Percentiles rank a stretch among this genome's conserved stretches.
These are phyloP conservation scores for Hibiscus syriacus DNA, from an alignment of 345 rosid species.

Conservation along the genomic window DNA sequence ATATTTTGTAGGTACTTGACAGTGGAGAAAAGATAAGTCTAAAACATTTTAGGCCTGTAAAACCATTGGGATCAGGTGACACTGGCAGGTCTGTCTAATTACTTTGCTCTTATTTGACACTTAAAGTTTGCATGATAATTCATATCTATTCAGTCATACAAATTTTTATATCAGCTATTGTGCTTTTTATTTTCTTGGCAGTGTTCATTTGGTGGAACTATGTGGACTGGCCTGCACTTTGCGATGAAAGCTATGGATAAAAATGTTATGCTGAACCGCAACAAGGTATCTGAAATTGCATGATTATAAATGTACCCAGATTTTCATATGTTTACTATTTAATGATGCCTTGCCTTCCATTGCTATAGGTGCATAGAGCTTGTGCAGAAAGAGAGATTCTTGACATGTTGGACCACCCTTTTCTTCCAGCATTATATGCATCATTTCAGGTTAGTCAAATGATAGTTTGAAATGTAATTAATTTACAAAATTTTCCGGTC, in stretches of 20 bases:
- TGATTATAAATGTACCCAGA: not conserved
- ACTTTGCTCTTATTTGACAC: not conserved
- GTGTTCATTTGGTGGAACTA: conserved; percentile 92
- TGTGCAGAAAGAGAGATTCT: conserved; percentile 95
- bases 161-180: not conserved
- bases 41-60: conserved; percentile 73
- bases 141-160: not conserved
- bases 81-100: conserved; percentile 68
- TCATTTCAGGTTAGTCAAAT: conserved; percentile 69
- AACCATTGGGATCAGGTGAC: conserved; percentile 92
- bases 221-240: conserved; percentile 51
- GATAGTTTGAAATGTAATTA: not conserved
- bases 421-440: conserved; percentile 95
- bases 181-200: conserved; percentile 20
- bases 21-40: conserved; percentile 70
- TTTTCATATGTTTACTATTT: not conserved
- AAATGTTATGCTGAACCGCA: conserved; percentile 79
- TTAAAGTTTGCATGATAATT: not conserved
- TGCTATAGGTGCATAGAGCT: conserved; percentile 84
- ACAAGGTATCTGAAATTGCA: conserved; percentile 50
- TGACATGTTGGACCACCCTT: conserved; percentile 92
- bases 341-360: not conserved
- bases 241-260: conserved; percentile 99
- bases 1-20: conserved; percentile 40
- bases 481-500: not conserved